Base-by-base conservation (phyloP, 129 eudicot genomes). In the Artemisia argyi region DNA sequence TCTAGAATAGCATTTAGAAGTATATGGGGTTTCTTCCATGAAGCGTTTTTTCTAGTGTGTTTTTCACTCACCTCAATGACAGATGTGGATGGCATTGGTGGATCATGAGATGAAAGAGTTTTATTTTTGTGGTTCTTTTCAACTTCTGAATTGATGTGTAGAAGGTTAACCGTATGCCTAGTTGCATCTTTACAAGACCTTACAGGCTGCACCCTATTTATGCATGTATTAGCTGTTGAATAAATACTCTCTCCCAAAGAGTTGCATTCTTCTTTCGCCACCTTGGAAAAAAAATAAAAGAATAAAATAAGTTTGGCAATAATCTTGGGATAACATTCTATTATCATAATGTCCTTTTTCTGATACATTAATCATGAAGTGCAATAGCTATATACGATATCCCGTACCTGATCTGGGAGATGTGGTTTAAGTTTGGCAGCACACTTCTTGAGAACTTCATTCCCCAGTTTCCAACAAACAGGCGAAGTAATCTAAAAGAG, bases 401-500 rank as follows among this genome's bases (percentile, higher is more conserved):
- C 57, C 1, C 14, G 57, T 52, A 52, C 55, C 4, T 50, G 4
- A 57, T 57, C 69, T 24, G 68, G 73, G 24, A 85, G 32, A 64
- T 51, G 72, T 12, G 73, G 73, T 68, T 66, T 65, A 24, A 82
- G 75, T 48, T 64, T 52, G 55, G 49, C 65, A 71, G 71, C 71
- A 69, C 82, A 75, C 50, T 53, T 80, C 39, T 67, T 77, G 19
- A 85, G 28, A 22, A 85, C 80, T 42, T 65, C 73, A 39, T 62
- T 72, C 57, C 86, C 90, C 44, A 85, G 71, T 65, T 76, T 68
- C 84, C 83, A 82, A 44, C 84, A 39, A 39, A 54, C 32, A 69
- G 82, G 83, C 46, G 83, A 77, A 51, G 26, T 44, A 69, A 42
- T 48, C 88, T 84, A 71, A 72, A 80, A 59, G 48, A 51, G 57